Base-by-base conservation (phyloP, 2,329 filamentous ascomycete genomes). In the Aspergillus sp. region DNA sequence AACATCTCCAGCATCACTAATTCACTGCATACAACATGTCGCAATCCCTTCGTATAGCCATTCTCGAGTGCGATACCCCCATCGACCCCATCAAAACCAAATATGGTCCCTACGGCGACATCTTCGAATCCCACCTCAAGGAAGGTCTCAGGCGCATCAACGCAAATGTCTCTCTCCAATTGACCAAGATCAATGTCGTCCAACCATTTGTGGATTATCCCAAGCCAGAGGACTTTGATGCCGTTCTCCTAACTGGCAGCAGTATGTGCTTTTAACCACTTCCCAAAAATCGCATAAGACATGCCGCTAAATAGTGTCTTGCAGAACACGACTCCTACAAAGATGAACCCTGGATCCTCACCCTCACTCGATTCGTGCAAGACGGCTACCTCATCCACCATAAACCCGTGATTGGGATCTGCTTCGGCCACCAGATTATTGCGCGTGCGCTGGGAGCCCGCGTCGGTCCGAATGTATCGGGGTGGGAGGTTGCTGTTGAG, bases 401-500 rank as follows among this genome's bases (percentile, higher is more conserved):
- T 10, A 71, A 68, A 55, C 75, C 72, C 5, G 70, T 82, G 0
- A 71, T 82, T 8, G 81, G 81, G 1, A 73, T 82, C 39, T 83
- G 81, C 63, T 83, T 82, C 62, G 80, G 81, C 1, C 80, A 83
- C 53, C 80, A 83, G 66, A 81, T 83, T 27, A 64, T 83, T 32
- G 81, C 75, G 1, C 71, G 80, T 2, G 80, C 80, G 2, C 68
- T 80, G 27, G 72, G 72, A 6, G 66, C 76, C 4, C 68, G 70
- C 27, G 71, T 80, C 2, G 75, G 73, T 8, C 73, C 74, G 62
- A 78, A 73, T 36, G 71, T 77, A 1, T 73, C 70, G 17, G 78
- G 78, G 0, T 82, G 80, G 79, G 81, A 83, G 66, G 68, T 81
- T 13, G 77, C 80, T 2, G 79, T 81, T 3, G 78, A 75, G 1